phyloP scores from a whole-genome alignment of 2,329 filamentous ascomycete species.

The Fusarium pininemorale region DNA sequence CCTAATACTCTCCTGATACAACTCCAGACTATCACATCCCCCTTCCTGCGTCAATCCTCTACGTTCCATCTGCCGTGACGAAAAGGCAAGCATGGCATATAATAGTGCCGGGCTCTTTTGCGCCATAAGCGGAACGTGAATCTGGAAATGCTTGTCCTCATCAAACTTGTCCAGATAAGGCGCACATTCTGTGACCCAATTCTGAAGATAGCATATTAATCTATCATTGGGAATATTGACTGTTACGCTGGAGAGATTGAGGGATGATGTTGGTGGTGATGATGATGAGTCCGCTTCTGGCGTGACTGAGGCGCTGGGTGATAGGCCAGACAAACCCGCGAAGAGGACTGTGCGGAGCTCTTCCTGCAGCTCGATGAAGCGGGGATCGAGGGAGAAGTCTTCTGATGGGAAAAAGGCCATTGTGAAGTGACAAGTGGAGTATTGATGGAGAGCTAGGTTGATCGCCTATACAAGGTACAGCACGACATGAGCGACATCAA shows the following conservation, averaged over 20 bases:
- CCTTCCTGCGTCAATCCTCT: constrained; percentile 57
- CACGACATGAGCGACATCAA: neutral
- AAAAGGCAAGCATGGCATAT: constrained; percentile 63
- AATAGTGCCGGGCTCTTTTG: constrained; percentile 55
- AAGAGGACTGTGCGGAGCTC: constrained; percentile 55
- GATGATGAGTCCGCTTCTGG: constrained; percentile 33
- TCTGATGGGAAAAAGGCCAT: constrained; percentile 41
- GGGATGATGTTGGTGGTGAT: constrained; percentile 22
- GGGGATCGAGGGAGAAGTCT: constrained; percentile 49
- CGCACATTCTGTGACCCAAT: constrained; percentile 63
- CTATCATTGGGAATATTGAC: constrained; percentile 42
- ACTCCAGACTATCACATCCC: constrained; percentile 58
- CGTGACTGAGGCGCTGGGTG: constrained; percentile 42
- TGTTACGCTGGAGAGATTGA: constrained; percentile 42
- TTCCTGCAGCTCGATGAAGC: constrained; percentile 56
- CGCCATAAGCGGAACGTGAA: constrained; percentile 59
- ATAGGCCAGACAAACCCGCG: constrained; percentile 42
- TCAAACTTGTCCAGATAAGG: constrained; percentile 65
- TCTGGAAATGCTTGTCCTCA: constrained; percentile 59
- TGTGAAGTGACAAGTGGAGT: constrained; percentile 1
- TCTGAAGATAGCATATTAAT: constrained; percentile 51
- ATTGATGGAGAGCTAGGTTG: neutral
- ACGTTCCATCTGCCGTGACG: constrained; percentile 61
- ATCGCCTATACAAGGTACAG: neutral
- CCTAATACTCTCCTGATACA: constrained; percentile 63